Evolutionary conservation across 305 asterid species (phyloP).

Genomic region (Plantago coronopus): DNA sequence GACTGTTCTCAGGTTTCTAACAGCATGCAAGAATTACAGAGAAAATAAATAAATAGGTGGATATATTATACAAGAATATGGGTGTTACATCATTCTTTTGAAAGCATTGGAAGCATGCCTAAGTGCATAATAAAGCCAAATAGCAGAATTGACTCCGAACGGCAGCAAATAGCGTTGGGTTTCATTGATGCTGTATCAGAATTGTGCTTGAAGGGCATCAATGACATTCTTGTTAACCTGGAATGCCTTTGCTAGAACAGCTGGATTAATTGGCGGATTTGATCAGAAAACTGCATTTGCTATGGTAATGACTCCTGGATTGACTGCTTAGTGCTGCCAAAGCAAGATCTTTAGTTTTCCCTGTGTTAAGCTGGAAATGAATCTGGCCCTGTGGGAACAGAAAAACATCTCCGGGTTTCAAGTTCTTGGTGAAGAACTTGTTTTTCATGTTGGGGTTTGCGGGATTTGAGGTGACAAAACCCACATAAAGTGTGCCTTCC

Average conservation of each 20-base stretch:
- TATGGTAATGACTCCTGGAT: too few species aligned
- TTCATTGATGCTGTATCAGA: too few species aligned
- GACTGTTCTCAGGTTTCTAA: too few species aligned
- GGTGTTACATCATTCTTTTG: too few species aligned
- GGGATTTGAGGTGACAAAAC: too few species aligned
- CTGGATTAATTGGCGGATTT: slow-evolving; percentile 14
- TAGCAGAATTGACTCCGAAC: too few species aligned
- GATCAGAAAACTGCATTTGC: slow-evolving; percentile 13
- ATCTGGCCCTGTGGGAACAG: slow-evolving; percentile 17
- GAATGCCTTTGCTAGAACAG: slow-evolving; percentile 19
- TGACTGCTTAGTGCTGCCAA: slow-evolving; percentile 16
- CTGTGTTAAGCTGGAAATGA: slow-evolving; percentile 13
- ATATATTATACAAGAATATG: too few species aligned
- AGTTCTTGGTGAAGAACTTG: slow-evolving; percentile 16
- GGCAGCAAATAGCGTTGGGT: too few species aligned
- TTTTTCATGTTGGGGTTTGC: neutral
- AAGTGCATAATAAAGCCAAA: too few species aligned
- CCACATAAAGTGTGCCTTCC: slow-evolving; percentile 20
- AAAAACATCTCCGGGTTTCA: slow-evolving; percentile 11
- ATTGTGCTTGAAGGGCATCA: slow-evolving; percentile 6
- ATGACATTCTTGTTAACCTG: slow-evolving; percentile 21
- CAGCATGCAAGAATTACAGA: too few species aligned
- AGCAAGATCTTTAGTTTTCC: slow-evolving; percentile 2
- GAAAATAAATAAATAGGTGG: too few species aligned
- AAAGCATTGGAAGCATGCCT: too few species aligned